Evolutionary conservation across 148 eudicot genomes (phyloP).

Genomic region (Vaccinium myrtillus): DNA sequence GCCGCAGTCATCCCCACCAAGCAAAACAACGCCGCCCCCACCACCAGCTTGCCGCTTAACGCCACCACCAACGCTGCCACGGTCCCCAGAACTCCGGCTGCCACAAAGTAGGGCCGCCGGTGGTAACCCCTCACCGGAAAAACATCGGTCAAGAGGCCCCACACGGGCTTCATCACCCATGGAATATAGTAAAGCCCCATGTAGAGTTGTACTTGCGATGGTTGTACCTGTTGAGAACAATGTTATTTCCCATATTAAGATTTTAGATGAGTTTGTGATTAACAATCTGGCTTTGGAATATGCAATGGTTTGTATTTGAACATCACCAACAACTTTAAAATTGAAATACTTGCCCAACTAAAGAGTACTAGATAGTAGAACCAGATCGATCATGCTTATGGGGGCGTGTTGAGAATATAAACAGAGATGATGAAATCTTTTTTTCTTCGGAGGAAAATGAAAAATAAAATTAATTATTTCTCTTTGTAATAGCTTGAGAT

Average conservation of each 20-base stretch:
- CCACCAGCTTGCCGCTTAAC: constrained; percentile 23
- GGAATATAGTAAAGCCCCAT: constrained; percentile 56
- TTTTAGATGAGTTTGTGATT: not conserved
- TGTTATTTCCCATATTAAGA: not conserved
- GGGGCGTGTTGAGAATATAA: no score
- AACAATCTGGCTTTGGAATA: not conserved
- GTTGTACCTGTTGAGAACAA: constrained; percentile 11
- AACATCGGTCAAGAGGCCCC: constrained; percentile 66
- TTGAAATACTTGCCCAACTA: no score
- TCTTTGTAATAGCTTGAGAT: not conserved
- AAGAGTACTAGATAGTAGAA: no score
- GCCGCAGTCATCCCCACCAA: constrained; percentile 41
- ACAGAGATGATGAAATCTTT: no score
- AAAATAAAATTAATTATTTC: not conserved
- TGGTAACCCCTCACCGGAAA: constrained; percentile 53
- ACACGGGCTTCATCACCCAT: constrained; percentile 61
- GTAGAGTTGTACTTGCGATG: constrained; percentile 48
- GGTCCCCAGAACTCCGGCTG: constrained; percentile 44
- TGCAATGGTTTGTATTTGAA: not conserved
- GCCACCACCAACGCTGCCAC: constrained; percentile 38
- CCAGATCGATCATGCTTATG: no score
- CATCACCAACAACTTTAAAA: not conserved
- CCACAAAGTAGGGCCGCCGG: constrained; percentile 48
- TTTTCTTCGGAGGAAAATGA: no score
- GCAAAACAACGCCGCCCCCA: constrained; percentile 36